phyloP scores from a whole-genome alignment of 202 grass and related monocot genomes.

The Brachypodium distachyon region DNA sequence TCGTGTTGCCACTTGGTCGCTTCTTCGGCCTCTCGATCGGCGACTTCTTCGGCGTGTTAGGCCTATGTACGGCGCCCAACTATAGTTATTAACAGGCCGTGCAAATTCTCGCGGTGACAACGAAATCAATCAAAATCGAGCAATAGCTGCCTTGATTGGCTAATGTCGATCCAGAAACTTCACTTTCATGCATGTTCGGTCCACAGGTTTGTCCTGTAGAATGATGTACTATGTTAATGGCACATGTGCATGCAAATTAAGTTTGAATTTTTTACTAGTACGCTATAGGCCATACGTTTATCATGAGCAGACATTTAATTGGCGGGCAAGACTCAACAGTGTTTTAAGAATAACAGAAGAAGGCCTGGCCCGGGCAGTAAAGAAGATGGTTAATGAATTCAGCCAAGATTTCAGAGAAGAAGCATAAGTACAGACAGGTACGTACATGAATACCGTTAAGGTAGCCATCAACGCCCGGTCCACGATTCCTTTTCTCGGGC shows the following conservation, averaged over 20 bases:
- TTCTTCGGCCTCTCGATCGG: too few species aligned
- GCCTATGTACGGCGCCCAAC: not conserved
- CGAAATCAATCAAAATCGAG: not conserved
- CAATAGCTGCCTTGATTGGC: constrained; percentile 13
- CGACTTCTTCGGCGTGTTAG: not conserved
- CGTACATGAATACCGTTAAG: not conserved
- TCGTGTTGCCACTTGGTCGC: too few species aligned
- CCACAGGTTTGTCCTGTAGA: not conserved
- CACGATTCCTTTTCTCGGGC: too few species aligned
- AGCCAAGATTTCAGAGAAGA: not conserved
- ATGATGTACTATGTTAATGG: not conserved
- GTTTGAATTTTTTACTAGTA: too few species aligned
- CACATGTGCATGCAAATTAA: not conserved
- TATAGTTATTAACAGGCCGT: too few species aligned
- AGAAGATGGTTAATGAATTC: not conserved
- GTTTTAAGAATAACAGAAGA: not conserved
- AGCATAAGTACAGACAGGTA: not conserved
- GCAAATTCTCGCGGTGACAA: not conserved
- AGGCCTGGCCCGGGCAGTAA: not conserved
- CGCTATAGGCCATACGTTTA: not conserved
- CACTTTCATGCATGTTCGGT: not conserved
- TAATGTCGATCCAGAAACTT: not conserved
- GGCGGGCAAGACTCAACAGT: not conserved
- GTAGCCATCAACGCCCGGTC: too few species aligned
- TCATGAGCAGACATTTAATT: not conserved